These are phyloP conservation scores for Ricinus communis DNA, from an alignment of 345 rosid genomes.

Conservation along the genomic window DNA sequence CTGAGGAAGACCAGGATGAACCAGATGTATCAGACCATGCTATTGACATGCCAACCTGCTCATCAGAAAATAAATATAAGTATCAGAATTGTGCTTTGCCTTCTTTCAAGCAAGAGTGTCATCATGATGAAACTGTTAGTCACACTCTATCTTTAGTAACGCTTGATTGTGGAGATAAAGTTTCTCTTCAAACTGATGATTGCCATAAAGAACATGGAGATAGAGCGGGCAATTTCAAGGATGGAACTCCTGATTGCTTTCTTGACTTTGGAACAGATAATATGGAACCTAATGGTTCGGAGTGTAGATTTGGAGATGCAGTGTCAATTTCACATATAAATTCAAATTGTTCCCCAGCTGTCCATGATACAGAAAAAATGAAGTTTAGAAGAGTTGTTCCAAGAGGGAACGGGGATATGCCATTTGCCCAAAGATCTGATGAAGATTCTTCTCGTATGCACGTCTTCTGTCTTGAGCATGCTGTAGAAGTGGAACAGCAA, in stretches of 20 bases:
- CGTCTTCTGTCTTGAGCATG: constrained; percentile 97
- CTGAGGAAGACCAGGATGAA: constrained; percentile 66
- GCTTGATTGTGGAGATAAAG: constrained; percentile 30
- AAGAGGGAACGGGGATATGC: constrained; percentile 28
- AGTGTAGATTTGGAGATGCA: constrained; percentile 24
- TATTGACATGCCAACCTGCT: constrained; percentile 31
- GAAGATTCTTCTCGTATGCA: constrained; percentile 83
- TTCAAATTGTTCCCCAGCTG: constrained; percentile 30
- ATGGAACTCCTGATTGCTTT: constrained; percentile 22
- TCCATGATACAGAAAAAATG: constrained; percentile 36
- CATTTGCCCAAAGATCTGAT: constrained; percentile 48
- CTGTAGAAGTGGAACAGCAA: constrained; percentile 83
- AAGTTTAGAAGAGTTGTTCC: constrained; percentile 31
- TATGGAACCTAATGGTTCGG: constrained; percentile 34
- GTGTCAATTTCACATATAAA: constrained; percentile 23
- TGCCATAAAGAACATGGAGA: constrained; percentile 30
- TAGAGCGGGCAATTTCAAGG: constrained; percentile 25
- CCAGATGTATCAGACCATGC: constrained; percentile 29
- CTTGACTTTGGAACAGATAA: constrained; percentile 33
- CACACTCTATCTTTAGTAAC: constrained; percentile 15
- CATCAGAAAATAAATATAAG: constrained; percentile 30
- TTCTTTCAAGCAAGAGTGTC: constrained; percentile 25
- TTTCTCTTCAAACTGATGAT: constrained; percentile 31
- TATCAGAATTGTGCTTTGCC: constrained; percentile 21
- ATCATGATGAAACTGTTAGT: constrained; percentile 25